A percentile compares a stretch with the other conserved stretches of the same genome.
These are phyloP conservation scores for Penicillium griseofulvum DNA, from an alignment of 2,329 filamentous ascomycete genomes.

Conservation along the genomic window DNA sequence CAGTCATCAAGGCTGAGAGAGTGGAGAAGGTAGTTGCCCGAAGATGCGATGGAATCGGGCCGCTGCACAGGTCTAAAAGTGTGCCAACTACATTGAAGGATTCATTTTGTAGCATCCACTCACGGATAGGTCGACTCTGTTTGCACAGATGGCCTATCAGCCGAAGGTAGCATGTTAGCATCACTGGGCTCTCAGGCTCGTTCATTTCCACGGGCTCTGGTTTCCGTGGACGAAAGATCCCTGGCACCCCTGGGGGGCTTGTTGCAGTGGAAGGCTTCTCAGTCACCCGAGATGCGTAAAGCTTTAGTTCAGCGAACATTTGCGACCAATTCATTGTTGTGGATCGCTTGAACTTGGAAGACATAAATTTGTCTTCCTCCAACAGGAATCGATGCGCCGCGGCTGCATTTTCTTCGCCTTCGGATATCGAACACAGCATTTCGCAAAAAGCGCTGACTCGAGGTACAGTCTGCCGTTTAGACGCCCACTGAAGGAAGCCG, in stretches of 20 bases:
- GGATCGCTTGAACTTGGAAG: conserved; percentile 75
- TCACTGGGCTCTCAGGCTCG: conserved; percentile 91
- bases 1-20: conserved; percentile 69
- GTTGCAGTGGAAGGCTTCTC: conserved; percentile 59
- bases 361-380: conserved; percentile 73
- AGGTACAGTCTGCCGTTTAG: conserved; percentile 89
- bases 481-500: conserved; percentile 97
- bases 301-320: conserved; percentile 84
- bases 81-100: conserved; percentile 69
- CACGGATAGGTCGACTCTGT: conserved; percentile 69
- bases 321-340: conserved; percentile 89
- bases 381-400: conserved; percentile 84
- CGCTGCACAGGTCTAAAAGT: conserved; percentile 75
- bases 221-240: conserved; percentile 59
- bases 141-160: conserved; percentile 78
- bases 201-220: conserved; percentile 67
- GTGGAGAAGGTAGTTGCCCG: conserved; percentile 81
- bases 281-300: conserved; percentile 75
- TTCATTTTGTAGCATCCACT: conserved; percentile 68
- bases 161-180: conserved; percentile 91
- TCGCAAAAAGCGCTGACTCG: conserved; percentile 95
- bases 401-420: conserved; percentile 76
- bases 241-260: conserved; percentile 54
- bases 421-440: conserved; percentile 85
- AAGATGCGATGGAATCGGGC: conserved; percentile 71